These are phyloP conservation scores for Hypoxylon rubiginosum DNA, from an alignment of 2,329 filamentous ascomycete species.

Conservation along the genomic window DNA sequence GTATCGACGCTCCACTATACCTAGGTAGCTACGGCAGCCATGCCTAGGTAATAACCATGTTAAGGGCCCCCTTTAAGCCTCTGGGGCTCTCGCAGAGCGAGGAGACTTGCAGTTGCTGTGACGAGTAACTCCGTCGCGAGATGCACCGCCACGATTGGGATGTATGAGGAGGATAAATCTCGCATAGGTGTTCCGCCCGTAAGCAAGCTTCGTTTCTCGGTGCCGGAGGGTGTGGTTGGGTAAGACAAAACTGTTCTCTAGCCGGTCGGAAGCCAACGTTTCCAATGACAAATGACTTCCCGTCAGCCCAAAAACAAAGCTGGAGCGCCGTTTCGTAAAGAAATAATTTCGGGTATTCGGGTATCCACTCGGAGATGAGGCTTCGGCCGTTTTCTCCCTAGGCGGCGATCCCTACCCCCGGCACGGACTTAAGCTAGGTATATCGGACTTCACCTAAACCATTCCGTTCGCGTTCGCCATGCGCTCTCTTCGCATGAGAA, in stretches of 20 bases:
- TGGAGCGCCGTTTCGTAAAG: background rate
- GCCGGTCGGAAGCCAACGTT: background rate
- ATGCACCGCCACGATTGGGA: background rate
- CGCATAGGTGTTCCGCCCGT: background rate
- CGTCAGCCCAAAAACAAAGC: background rate
- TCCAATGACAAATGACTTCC: background rate
- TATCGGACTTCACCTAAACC: constrained; percentile 20
- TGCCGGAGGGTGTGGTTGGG: no score
- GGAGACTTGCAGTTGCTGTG: background rate
- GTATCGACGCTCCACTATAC: no score
- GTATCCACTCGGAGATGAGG: constrained; percentile 4
- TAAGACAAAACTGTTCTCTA: background rate
- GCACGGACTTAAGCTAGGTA: background rate
- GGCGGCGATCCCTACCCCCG: background rate
- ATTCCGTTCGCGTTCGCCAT: constrained; percentile 5
- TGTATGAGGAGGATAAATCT: background rate
- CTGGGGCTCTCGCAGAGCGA: background rate
- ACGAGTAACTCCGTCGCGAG: background rate
- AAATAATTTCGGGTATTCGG: constrained; percentile 5
- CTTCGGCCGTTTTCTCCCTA: background rate
- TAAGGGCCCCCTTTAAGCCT: no score
- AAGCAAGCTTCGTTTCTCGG: background rate
- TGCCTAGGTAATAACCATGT: no score
- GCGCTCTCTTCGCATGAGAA: constrained; percentile 30
- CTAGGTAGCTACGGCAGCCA: no score